These are phyloP conservation scores for Garcia nutans DNA, from an alignment of 345 rosid species.

Conservation along the genomic window DNA sequence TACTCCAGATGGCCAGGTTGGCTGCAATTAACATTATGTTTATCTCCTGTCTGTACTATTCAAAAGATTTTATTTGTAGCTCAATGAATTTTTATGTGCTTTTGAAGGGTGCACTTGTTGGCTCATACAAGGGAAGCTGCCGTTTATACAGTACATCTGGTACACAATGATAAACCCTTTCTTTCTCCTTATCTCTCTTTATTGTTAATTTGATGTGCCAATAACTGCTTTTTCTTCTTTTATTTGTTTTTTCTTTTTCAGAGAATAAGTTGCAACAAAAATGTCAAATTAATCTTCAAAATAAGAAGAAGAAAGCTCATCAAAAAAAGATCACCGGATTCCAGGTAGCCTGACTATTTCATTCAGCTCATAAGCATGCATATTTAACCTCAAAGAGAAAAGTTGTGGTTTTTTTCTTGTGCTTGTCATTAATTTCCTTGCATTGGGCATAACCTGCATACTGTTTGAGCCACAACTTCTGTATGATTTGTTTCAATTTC, in stretches of 20 bases:
- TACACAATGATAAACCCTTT: slow-evolving; percentile 25
- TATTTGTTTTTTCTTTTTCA: slow-evolving; percentile 26
- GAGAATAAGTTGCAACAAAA: slow-evolving; percentile 82
- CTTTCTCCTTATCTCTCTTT: slow-evolving; percentile 6
- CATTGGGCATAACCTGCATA: not conserved
- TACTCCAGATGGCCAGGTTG: slow-evolving; percentile 97
- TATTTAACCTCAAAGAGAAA: not conserved
- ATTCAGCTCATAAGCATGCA: not conserved
- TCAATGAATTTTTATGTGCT: slow-evolving; percentile 28
- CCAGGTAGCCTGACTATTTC: slow-evolving; percentile 56
- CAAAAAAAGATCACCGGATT: slow-evolving; percentile 95
- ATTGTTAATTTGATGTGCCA: not conserved
- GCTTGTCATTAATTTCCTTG: not conserved
- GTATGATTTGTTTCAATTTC: slow-evolving; percentile 19
- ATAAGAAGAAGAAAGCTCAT: slow-evolving; percentile 88
- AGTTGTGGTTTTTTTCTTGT: slow-evolving; percentile 12
- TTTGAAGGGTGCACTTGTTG: slow-evolving; percentile 86
- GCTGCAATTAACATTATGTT: not conserved
- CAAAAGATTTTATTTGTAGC: not conserved
- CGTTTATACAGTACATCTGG: slow-evolving; percentile 67
- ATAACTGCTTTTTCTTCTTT: slow-evolving; percentile 10
- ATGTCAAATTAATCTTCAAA: slow-evolving; percentile 73
- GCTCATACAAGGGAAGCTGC: slow-evolving; percentile 93
- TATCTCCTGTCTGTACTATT: not conserved
- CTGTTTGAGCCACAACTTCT: slow-evolving; percentile 1